A percentile compares a stretch with the other conserved stretches of the same genome.
phyloP scores from a whole-genome alignment of 2,329 filamentous ascomycete species.

The Venturia effusa region DNA sequence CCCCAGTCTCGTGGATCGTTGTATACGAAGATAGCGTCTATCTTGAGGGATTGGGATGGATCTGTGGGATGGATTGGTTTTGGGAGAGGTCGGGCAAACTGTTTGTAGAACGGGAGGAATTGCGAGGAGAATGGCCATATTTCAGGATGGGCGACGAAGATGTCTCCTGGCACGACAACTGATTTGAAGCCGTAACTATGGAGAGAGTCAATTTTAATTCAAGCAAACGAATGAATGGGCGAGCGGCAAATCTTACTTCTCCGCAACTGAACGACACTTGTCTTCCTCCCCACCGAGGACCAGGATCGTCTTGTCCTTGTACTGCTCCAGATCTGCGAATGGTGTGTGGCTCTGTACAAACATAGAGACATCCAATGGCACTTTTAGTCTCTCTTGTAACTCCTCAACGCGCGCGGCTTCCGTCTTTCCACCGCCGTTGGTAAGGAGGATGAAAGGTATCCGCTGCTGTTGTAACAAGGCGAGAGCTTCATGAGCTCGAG shows the following conservation, averaged over 20 bases:
- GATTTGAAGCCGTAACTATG: constrained; percentile 61
- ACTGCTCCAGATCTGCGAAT: constrained; percentile 59
- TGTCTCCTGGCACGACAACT: constrained; percentile 78
- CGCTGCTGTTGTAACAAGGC: constrained; percentile 59
- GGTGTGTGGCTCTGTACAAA: constrained; percentile 91
- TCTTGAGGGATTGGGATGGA: constrained; percentile 49
- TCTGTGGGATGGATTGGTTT: constrained; percentile 35
- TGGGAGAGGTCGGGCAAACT: constrained; percentile 48
- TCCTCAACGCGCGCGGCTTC: constrained; percentile 65
- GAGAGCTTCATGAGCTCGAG: constrained; percentile 65
- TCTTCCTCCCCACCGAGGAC: constrained; percentile 38
- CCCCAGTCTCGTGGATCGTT: constrained; percentile 97
- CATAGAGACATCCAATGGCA: constrained; percentile 54
- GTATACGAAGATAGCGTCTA: constrained; percentile 88
- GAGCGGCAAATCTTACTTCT: constrained; percentile 33
- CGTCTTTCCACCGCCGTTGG: constrained; percentile 84
- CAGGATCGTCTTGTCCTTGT: constrained; percentile 41
- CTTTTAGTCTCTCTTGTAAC: constrained; percentile 53
- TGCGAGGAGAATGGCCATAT: constrained; percentile 76
- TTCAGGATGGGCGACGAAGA: constrained; percentile 60
- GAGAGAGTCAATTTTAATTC: neutral
- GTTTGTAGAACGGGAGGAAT: constrained; percentile 50
- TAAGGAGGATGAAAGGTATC: constrained; percentile 89
- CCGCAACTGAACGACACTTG: constrained; percentile 61
- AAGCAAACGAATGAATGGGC: no score